phyloP scores from a whole-genome alignment of 2,329 filamentous ascomycete genomes.

The Calonectria fujianensis region DNA sequence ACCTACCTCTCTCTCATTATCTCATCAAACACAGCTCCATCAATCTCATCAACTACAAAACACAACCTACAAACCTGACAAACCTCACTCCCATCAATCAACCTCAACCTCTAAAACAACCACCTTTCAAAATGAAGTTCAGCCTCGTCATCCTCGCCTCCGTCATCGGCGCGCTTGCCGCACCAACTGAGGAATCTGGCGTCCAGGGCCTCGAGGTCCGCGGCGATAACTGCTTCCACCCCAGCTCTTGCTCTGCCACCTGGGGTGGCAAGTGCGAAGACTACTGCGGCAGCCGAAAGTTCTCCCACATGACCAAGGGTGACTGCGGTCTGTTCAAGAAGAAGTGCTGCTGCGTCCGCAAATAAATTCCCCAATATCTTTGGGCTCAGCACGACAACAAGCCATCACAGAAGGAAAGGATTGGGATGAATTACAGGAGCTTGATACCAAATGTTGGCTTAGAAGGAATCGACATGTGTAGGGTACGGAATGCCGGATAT shows the following conservation, averaged over 20 bases:
- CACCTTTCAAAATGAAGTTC: conserved; percentile 8
- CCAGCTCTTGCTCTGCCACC: conserved; percentile 1
- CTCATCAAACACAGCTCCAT: background rate
- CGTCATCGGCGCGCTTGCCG: conserved; percentile 9
- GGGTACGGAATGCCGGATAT: too few species aligned
- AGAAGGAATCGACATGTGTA: too few species aligned
- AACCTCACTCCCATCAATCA: background rate
- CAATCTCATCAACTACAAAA: background rate
- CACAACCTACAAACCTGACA: background rate
- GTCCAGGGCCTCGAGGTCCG: conserved; percentile 10
- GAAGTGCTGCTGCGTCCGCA: conserved; percentile 13
- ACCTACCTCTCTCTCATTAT: background rate
- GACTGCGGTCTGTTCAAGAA: conserved; percentile 7
- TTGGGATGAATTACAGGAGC: too few species aligned
- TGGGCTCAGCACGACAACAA: too few species aligned
- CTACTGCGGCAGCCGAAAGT: conserved; percentile 9
- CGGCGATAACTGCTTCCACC: conserved; percentile 22
- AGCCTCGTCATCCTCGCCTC: conserved; percentile 4
- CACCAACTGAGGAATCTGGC: background rate
- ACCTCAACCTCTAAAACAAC: background rate
- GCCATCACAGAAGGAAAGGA: too few species aligned
- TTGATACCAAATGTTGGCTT: too few species aligned
- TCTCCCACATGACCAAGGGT: conserved; percentile 14
- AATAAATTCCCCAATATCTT: background rate
- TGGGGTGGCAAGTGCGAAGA: conserved; percentile 22